Evolutionary conservation across 2,329 filamentous ascomycete species (phyloP).

Genomic region (Penicillium glabrum): DNA sequence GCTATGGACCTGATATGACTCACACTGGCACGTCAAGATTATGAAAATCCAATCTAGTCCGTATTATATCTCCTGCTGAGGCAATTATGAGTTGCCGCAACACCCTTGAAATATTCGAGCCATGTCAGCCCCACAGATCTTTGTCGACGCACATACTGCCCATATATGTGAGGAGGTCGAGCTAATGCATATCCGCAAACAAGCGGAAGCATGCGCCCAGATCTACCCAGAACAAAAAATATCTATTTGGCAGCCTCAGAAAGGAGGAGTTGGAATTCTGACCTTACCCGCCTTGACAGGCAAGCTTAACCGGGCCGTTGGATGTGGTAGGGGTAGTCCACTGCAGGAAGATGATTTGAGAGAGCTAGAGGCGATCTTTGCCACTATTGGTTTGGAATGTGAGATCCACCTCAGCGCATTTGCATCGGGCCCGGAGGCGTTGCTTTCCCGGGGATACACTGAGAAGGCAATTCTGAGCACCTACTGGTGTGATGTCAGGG

Average conservation of each 20-base stretch:
- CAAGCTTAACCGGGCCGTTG: slow-evolving; percentile 17
- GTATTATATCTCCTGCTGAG: not conserved
- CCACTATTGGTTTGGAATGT: not conserved
- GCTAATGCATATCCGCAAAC: slow-evolving; percentile 10
- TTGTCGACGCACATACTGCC: not conserved
- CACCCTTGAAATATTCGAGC: not conserved
- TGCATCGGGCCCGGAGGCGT: slow-evolving; percentile 1
- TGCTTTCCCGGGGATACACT: slow-evolving; percentile 4
- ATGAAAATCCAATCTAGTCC: not conserved
- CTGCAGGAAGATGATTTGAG: slow-evolving; percentile 3
- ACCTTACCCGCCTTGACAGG: slow-evolving; percentile 7
- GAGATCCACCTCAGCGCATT: slow-evolving; percentile 13
- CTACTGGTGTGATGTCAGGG: slow-evolving; percentile 3
- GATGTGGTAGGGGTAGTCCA: slow-evolving; percentile 6
- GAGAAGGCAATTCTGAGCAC: slow-evolving; percentile 3
- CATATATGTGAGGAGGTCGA: slow-evolving; percentile 10
- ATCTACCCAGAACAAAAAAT: slow-evolving; percentile 10
- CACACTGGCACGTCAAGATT: not conserved
- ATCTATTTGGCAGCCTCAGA: not conserved
- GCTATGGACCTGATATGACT: not conserved
- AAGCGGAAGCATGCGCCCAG: slow-evolving; percentile 13
- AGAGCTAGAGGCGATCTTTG: slow-evolving; percentile 5
- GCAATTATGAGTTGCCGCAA: not conserved
- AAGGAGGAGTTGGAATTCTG: slow-evolving; percentile 9
- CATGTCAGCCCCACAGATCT: not conserved